Evolutionary conservation across 495 filamentous ascomycete species (phyloP).

Genomic region (Staphylotrichum longicolle): DNA sequence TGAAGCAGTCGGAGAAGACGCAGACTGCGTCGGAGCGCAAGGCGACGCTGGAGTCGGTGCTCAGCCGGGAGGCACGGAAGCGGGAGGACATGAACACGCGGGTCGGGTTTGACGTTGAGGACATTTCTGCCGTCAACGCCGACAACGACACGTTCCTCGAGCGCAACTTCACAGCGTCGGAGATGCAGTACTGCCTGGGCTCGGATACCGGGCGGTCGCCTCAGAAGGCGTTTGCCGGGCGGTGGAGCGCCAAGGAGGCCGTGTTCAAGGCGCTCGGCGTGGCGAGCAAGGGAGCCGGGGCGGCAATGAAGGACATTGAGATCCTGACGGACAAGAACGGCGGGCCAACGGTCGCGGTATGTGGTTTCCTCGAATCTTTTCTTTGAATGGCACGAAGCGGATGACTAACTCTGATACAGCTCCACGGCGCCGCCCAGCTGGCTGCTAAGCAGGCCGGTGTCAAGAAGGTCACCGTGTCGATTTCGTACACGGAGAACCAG

Average conservation of each 20-base stretch:
- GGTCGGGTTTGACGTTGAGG: constrained; percentile 90
- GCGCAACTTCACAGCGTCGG: constrained; percentile 83
- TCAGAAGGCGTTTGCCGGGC: constrained; percentile 83
- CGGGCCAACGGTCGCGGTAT: constrained; percentile 79
- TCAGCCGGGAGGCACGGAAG: constrained; percentile 54
- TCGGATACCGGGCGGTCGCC: constrained; percentile 58
- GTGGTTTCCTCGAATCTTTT: constrained; percentile 30
- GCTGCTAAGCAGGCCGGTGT: constrained; percentile 82
- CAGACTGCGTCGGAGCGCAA: constrained; percentile 40
- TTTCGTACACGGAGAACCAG: constrained; percentile 89
- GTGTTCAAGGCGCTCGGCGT: constrained; percentile 98
- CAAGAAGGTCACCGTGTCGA: constrained; percentile 84
- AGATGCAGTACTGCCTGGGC: constrained; percentile 81
- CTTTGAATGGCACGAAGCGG: constrained; percentile 20
- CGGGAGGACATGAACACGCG: constrained; percentile 69
- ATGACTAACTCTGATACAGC: constrained; percentile 52
- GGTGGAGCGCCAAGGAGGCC: constrained; percentile 97
- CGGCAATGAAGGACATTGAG: constrained; percentile 91
- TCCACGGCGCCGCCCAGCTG: constrained; percentile 76
- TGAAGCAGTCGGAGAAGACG: constrained; percentile 51
- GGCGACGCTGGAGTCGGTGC: constrained; percentile 69
- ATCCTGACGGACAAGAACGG: constrained; percentile 76
- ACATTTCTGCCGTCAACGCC: constrained; percentile 78
- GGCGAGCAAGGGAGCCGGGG: constrained; percentile 80
- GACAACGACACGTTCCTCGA: constrained; percentile 92